phyloP scores from a whole-genome alignment of 805 yeast species.

The Candida peoriensis region DNA sequence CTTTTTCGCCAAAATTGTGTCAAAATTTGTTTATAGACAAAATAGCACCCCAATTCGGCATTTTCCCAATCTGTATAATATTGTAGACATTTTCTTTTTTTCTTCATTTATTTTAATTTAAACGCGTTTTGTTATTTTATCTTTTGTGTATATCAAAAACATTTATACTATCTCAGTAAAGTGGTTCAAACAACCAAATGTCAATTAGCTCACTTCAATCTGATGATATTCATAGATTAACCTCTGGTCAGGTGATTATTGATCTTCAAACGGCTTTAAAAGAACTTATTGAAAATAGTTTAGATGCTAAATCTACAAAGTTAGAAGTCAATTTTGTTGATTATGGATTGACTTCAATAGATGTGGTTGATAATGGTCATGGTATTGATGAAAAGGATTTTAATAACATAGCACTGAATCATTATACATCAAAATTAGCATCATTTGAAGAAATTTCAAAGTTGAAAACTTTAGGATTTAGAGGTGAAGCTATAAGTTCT shows the following conservation, averaged over 20 bases:
- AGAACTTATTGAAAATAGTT: slow-evolving; percentile 80
- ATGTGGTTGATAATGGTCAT: slow-evolving; percentile 61
- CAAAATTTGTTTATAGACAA: too few species aligned
- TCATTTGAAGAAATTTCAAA: slow-evolving; percentile 48
- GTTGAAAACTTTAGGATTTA: slow-evolving; percentile 61
- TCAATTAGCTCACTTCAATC: slow-evolving; percentile 4
- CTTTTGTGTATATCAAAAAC: too few species aligned
- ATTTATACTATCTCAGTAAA: too few species aligned
- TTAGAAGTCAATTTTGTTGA: slow-evolving; percentile 66
- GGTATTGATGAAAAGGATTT: slow-evolving; percentile 57
- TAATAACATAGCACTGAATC: slow-evolving; percentile 49
- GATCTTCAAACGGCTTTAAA: slow-evolving; percentile 75
- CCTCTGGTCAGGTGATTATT: slow-evolving; percentile 90
- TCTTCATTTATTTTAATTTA: too few species aligned
- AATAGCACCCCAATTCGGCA: too few species aligned
- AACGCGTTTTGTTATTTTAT: too few species aligned
- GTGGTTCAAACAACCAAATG: too few species aligned
- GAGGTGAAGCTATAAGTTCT: slow-evolving; percentile 80
- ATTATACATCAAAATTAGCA: slow-evolving; percentile 61
- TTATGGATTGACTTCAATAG: slow-evolving; percentile 69
- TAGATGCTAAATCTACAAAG: slow-evolving; percentile 71
- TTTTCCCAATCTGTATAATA: too few species aligned
- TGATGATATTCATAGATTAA: slow-evolving; percentile 64
- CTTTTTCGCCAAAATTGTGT: too few species aligned
- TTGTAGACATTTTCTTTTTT: too few species aligned